These are phyloP conservation scores for Henckelia pumila DNA, from an alignment of 257 asterid genomes.

Conservation along the genomic window DNA sequence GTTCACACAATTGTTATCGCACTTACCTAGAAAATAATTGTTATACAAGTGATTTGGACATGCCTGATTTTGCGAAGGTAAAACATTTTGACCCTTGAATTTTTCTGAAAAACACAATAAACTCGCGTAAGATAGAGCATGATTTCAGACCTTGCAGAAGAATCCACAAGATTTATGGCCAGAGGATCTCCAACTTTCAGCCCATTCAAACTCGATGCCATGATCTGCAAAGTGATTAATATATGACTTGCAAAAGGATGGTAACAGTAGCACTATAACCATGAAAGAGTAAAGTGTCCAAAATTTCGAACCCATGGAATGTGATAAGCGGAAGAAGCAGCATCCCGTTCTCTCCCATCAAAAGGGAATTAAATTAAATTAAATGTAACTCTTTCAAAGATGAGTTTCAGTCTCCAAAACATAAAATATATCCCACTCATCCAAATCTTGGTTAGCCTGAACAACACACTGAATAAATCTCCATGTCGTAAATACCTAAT, in stretches of 20 bases:
- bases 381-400: not conserved
- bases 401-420: not conserved
- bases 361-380: not conserved
- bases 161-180: slow-evolving; percentile 68
- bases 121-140: slow-evolving; percentile 57
- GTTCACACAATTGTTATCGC: slow-evolving; percentile 1
- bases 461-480: no score
- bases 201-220: slow-evolving; percentile 98
- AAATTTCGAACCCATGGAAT: not conserved
- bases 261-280: not conserved
- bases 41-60: not conserved
- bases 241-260: slow-evolving; percentile 8
- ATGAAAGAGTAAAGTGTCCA: slow-evolving; percentile 2
- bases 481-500: not conserved
- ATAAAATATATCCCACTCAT: not conserved
- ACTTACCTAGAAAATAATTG: slow-evolving; percentile 2
- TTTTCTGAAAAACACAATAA: not conserved
- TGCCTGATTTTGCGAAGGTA: not conserved
- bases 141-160: slow-evolving; percentile 72
- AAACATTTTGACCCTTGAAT: not conserved
- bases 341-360: not conserved
- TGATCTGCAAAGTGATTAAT: slow-evolving; percentile 54
- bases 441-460: not conserved
- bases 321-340: not conserved
- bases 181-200: slow-evolving; percentile 78